Conservation (phyloP, 139 green algal genomes). For the Volvox reticuliferus region DNA sequence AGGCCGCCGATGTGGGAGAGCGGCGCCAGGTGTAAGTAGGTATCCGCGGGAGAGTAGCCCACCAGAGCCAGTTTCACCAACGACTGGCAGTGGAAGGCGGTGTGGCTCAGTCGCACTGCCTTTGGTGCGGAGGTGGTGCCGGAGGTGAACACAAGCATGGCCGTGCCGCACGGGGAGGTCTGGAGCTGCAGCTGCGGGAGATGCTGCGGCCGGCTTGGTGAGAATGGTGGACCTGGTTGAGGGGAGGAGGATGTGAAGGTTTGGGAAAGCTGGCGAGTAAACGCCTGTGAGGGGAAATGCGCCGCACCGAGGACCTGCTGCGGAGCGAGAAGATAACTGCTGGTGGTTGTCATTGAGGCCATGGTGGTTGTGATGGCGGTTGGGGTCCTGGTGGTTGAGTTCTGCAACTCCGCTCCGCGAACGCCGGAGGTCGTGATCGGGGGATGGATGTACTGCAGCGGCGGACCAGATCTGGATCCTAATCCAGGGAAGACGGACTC, state of each 20-base stretch:
- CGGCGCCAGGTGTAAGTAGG: slow-evolving; percentile 90
- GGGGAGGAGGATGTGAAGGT: too few relatives aligned
- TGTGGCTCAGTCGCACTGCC: slow-evolving; percentile 73
- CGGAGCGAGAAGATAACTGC: too few relatives aligned
- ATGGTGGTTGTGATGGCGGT: neutral
- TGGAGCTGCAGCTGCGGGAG: slow-evolving; percentile 54
- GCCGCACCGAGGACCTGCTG: too few relatives aligned
- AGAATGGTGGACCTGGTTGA: too few relatives aligned
- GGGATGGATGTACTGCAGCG: too few relatives aligned
- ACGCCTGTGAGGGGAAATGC: too few relatives aligned
- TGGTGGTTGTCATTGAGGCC: neutral
- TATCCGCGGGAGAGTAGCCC: slow-evolving; percentile 76
- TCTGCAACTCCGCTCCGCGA: neutral
- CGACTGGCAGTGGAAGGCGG: slow-evolving; percentile 79
- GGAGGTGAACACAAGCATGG: slow-evolving; percentile 72
- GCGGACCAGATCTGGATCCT: too few relatives aligned
- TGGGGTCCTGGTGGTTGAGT: neutral
- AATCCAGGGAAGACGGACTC: too few relatives aligned
- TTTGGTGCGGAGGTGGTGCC: slow-evolving; percentile 82
- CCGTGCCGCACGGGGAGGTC: slow-evolving; percentile 25
- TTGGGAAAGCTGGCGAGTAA: too few relatives aligned
- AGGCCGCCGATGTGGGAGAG: slow-evolving; percentile 93
- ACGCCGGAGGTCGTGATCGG: too few relatives aligned
- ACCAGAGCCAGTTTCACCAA: slow-evolving; percentile 79
- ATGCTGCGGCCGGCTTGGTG: too few relatives aligned